Percentiles rank a stretch among this genome's conserved stretches.
Evolutionary conservation across 225 moss, liverwort and hornwort species (phyloP).

Genomic region (Climacium dendroides): DNA sequence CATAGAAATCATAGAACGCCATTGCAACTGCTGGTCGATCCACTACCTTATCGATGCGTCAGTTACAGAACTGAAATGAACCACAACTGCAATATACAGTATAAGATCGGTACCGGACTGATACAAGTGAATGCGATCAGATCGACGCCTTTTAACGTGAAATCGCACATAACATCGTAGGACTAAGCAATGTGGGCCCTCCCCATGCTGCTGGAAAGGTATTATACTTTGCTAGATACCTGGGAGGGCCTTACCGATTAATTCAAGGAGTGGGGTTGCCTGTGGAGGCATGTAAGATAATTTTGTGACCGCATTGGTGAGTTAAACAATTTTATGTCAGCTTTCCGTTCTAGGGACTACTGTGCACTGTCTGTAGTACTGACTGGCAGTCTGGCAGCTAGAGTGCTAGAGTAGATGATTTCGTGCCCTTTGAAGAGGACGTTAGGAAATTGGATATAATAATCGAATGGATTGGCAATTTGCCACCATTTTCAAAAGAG

Average conservation of each 20-base stretch:
- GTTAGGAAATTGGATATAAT: neutral
- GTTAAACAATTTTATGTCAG: neutral
- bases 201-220: neutral
- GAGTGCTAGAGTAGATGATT: neutral
- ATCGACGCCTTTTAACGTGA: neutral
- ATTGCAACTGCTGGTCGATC: neutral
- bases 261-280: neutral
- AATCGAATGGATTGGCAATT: neutral
- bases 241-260: neutral
- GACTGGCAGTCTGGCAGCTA: neutral
- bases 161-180: no score
- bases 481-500: neutral
- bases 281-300: neutral
- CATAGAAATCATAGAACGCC: neutral
- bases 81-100: neutral
- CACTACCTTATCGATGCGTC: neutral
- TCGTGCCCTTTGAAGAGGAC: neutral
- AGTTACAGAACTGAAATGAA: neutral
- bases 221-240: neutral
- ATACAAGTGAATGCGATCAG: neutral
- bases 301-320: neutral
- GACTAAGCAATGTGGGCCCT: neutral
- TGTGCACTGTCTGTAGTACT: neutral
- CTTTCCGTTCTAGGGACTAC: neutral
- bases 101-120: neutral